Evolutionary conservation across 2,329 filamentous ascomycete genomes (phyloP), one percentile per base, ranked within the genome.

Genomic region (Talaromyces islandicus): DNA sequence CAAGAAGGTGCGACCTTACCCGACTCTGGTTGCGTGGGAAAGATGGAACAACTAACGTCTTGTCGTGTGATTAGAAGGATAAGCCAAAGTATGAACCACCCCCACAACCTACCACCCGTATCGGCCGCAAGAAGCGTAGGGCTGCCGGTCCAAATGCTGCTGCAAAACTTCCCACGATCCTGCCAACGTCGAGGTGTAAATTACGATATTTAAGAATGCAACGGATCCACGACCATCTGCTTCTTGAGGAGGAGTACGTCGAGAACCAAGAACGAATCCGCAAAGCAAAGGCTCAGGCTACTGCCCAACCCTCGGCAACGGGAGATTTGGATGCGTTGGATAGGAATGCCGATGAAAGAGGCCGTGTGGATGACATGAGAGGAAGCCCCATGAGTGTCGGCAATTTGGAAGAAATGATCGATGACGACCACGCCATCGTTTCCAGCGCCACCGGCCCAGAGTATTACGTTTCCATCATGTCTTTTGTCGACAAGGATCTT

Each of bases 41-140:
- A 38, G 24, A 29, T 6, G 24, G 32, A 25, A 35, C 27, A 38
- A 27, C 27, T 68, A 57, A 69, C 50, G 46, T 19, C 21, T 51
- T 27, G n/a, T 58, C 50, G 11, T 12, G 30, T 41, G 29, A 41
- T 21, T 25, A 55, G 29, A 21, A 99, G 85, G 93, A 99, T 65
- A 99, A 99, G 88, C 94, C 94, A 74, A 97, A 96, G 89, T 99
- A 99, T 83, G 94, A 99, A 79, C 94, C 94, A 66, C 94, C 94
- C 68, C 94, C 94, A 77, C 89, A 93, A 72, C 94, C 94, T 64
- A 99, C 94, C 64, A 97, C 94, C 67, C 91, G 94, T 75, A 89
- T 99, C 75, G 94, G 94, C 63, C 91, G 93, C 73, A 97, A 95
- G 89, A 99, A 99, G 90, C 93, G 92, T 85, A 97, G 91, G 88